Base-by-base conservation (phyloP, 1,139 yeast genomes). In the Candida labiduridarum region DNA sequence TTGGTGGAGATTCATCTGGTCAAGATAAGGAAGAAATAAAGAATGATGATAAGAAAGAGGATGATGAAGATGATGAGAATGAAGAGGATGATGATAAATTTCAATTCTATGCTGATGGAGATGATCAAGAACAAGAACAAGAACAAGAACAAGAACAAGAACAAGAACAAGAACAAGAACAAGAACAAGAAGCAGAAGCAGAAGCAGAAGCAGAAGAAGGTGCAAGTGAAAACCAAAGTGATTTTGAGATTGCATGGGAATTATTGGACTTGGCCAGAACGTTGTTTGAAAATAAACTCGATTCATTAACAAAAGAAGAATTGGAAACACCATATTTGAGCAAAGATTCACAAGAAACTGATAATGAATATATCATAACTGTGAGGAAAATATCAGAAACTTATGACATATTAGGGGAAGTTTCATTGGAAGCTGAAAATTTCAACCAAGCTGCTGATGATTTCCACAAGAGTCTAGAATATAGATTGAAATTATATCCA, bases 241-340 rank as follows among this genome's bases (percentile, higher is more conserved):
- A 90, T 62, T 87, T 91, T 62, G 96, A 87, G 63, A 78, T 85
- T 22, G 96, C 96, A 0, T 90, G 96, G 96, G 94, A 87, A 52
- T 82, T 89, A 18, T 73, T 89, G 36, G 97, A 91, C 62, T 72
- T 87, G 44, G 79, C 96, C 0, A 77, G 97, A 57, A 74, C 86
- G 1, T 65, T 88, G 36, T 87, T 82, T 57, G 84, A 83, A 55
- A 67, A 72, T 33, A 64, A 75, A 49, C 61, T 83, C 12, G 71
- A 72, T 12, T 59, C 63, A 1, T 49, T 62, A 15, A 54, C 58
- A 29, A 55, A 56, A 3, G 52, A 52, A n/a, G 56, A 52, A 16
- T 40, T 55, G 27, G 47, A 52, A 15, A 55, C 56, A 8, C 82
- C 83, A 16, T 74, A 68, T 52, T 62, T 77, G 46, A 52, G 59